Evolutionary conservation across 1,284 basidiomycete species (phyloP).

Genomic region (Leccinum ponderosum): DNA sequence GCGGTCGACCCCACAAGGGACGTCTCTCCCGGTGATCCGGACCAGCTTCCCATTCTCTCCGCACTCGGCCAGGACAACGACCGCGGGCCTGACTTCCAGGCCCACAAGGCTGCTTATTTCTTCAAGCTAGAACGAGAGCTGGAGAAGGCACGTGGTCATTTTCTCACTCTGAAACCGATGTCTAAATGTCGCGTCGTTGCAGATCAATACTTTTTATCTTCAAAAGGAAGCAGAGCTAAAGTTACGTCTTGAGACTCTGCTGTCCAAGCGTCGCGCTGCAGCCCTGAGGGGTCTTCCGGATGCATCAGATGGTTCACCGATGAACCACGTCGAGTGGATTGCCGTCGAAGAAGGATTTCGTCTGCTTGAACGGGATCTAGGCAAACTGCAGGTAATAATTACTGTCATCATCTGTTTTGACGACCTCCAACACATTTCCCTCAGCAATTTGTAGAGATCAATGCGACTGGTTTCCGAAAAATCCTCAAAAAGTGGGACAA

Average conservation of each 20-base stretch:
- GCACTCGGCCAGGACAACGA: conserved; percentile 65
- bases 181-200: conserved; percentile 6
- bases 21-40: conserved; percentile 32
- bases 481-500: conserved; percentile 99
- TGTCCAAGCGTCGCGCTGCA: conserved; percentile 90
- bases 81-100: conserved; percentile 78
- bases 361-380: conserved; percentile 93
- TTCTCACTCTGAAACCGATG: conserved; percentile 1
- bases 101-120: conserved; percentile 98
- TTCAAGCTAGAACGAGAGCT: conserved; percentile 98
- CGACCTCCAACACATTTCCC: conserved; percentile 14
- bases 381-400: conserved; percentile 82
- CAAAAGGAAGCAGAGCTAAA: conserved; percentile 97
- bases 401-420: conserved; percentile 19
- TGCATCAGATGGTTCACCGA: conserved; percentile 53
- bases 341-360: conserved; percentile 96
- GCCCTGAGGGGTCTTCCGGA: conserved; percentile 72
- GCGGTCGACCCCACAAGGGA: conserved; percentile 3
- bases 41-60: conserved; percentile 56
- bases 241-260: conserved; percentile 86
- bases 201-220: conserved; percentile 99
- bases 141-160: conserved; percentile 74
- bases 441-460: conserved; percentile 97
- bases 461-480: conserved; percentile 96
- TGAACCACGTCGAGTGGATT: conserved; percentile 85